Conservation (phyloP, 768 basidiomycete genomes). For the Collybiopsis confluens region DNA sequence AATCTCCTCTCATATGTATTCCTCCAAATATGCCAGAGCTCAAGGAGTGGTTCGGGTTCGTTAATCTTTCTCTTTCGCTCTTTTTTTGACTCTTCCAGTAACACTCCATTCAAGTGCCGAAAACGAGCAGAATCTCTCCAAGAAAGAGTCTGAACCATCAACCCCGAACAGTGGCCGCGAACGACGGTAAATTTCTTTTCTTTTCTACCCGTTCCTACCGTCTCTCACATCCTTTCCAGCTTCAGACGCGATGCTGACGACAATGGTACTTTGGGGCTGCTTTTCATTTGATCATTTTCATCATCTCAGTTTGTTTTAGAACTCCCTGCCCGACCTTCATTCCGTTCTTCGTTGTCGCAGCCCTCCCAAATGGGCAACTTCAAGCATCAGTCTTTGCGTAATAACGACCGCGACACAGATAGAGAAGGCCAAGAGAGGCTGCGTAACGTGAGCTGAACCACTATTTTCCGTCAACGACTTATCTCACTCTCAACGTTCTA, state of each 20-base stretch:
- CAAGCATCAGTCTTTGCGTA: constrained; percentile 79
- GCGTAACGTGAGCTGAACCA: constrained; percentile 53
- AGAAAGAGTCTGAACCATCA: constrained; percentile 67
- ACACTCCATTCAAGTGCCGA: constrained; percentile 37
- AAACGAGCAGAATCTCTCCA: constrained; percentile 59
- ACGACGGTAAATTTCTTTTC: constrained; percentile 48
- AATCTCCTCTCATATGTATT: constrained; percentile 69
- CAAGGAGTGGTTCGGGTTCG: constrained; percentile 88
- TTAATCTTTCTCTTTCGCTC: constrained; percentile 13
- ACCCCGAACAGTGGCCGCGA: constrained; percentile 55
- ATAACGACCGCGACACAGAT: constrained; percentile 59
- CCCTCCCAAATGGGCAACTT: constrained; percentile 94
- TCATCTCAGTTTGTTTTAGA: constrained; percentile 27
- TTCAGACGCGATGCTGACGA: constrained; percentile 79
- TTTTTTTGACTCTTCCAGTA: constrained; percentile 21
- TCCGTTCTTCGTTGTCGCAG: constrained; percentile 69
- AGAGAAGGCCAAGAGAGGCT: constrained; percentile 77
- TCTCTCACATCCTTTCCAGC: constrained; percentile 31
- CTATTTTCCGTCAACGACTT: constrained; percentile 6
- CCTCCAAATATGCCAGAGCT: constrained; percentile 77
- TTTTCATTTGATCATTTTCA: neutral
- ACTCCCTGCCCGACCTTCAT: constrained; percentile 57
- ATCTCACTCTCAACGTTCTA: constrained; percentile 23
- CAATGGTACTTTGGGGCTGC: constrained; percentile 40
- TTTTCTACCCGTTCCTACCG: constrained; percentile 9